Base-by-base conservation (phyloP, 1,139 yeast species). In the Candida sp. region DNA sequence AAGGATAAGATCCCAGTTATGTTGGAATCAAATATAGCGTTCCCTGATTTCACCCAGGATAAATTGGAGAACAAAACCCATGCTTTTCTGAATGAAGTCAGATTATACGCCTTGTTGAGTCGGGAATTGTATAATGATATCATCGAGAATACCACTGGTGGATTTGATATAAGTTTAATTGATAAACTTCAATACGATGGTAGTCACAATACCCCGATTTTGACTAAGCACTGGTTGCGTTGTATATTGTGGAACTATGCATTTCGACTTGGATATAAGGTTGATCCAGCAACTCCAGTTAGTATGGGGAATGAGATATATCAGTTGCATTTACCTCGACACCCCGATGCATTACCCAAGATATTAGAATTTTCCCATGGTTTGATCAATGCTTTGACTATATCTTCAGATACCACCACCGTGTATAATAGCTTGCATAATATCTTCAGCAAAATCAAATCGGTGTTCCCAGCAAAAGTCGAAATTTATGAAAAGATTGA, bases 1-100 rank as follows among this genome's bases (percentile, higher is more conserved):
- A 70, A 65, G 39, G 65, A 62, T 42, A 47, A 63, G 4, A 48
- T 57, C 4, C 66, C 68, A 3, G 51, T 49, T 11, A 47, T 46
- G 9, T 42, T 47, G 15, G 49, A 49, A 29, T 47, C 51, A 8
- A 30, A 30, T 12, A 30, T 30, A 11, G 19, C 5, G 33, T 30
- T 30, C 11, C 33, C 33, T 5, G 33, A 30, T 12, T 30, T 30
- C 19, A 5, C 33, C n/a, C 9, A 9, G 19, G 33, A 30, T 30
- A 30, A 30, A 12, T 30, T 30, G 5, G 33, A 30, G 19, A n/a
- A 5, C 5, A 5, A 30, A 30, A 30, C 33, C 9, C 33, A 30
- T 30, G 33, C 33, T 9, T 30, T 30, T 30, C 33, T 30, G 33
- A 9, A 30, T 12, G 33, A 30, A 12, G 19, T 30, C 11, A 30